Conservation (phyloP, 2,329 filamentous ascomycete species). For the Aureobasidium sp. region DNA sequence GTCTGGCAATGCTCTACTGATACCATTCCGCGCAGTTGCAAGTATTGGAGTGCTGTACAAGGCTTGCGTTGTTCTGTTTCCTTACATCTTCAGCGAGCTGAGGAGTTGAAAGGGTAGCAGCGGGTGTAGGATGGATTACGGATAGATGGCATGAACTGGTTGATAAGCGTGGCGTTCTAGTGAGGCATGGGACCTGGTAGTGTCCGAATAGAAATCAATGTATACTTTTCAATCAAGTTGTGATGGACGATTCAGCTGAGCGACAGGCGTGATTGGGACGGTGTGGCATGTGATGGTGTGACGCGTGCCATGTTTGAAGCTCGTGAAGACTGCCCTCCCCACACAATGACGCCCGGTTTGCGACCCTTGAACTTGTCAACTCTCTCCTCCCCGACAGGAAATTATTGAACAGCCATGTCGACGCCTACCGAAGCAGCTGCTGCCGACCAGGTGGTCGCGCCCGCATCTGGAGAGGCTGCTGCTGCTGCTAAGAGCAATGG, state of each 20-base stretch:
- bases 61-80: constrained; percentile 43
- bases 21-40: constrained; percentile 32
- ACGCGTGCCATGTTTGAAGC: not conserved
- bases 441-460: not conserved
- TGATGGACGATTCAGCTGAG: not conserved
- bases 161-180: constrained; percentile 7
- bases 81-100: constrained; percentile 40
- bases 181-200: not conserved
- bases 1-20: constrained; percentile 36
- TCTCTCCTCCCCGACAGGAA: not conserved
- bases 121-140: not conserved
- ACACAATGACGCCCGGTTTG: not conserved
- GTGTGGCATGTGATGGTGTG: not conserved
- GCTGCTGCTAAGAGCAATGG: not conserved
- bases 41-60: constrained; percentile 48
- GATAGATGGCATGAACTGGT: constrained; percentile 1
- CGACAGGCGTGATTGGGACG: not conserved
- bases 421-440: not conserved
- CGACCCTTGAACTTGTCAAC: not conserved
- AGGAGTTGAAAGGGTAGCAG: constrained; percentile 16
- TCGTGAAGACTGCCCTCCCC: not conserved
- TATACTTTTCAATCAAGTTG: not conserved
- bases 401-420: not conserved
- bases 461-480: not conserved
- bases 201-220: not conserved